Conservation (phyloP, 1,139 yeast species). For the Cylindricascospora bacillispora region DNA sequence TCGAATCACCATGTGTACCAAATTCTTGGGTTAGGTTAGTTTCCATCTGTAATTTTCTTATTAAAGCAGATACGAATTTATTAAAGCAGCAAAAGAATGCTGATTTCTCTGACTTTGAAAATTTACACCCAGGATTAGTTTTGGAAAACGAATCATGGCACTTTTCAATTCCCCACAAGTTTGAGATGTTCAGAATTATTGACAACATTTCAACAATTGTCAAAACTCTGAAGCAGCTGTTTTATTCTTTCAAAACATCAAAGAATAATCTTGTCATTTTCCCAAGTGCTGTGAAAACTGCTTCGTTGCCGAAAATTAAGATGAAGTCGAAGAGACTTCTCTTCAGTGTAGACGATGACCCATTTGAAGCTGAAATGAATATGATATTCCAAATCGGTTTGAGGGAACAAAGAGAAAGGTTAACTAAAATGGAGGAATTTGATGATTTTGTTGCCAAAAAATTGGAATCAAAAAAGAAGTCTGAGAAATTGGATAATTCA, state of each 20-base stretch:
- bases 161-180: slow-evolving; percentile 33
- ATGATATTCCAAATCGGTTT: slow-evolving; percentile 68
- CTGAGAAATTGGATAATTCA: slow-evolving; percentile 4
- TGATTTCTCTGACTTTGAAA: slow-evolving; percentile 27
- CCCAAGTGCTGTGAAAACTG: slow-evolving; percentile 28
- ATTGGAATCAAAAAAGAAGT: slow-evolving; percentile 6
- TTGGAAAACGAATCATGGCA: slow-evolving; percentile 27
- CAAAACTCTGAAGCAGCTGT: slow-evolving; percentile 44
- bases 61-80: slow-evolving; percentile 14
- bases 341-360: slow-evolving; percentile 66
- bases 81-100: slow-evolving; percentile 22
- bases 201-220: slow-evolving; percentile 45
- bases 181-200: slow-evolving; percentile 47
- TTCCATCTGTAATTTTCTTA: slow-evolving; percentile 29
- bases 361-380: slow-evolving; percentile 68
- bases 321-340: slow-evolving; percentile 35
- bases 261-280: slow-evolving; percentile 27
- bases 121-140: slow-evolving; percentile 33
- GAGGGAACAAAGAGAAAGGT: slow-evolving; percentile 54
- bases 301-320: slow-evolving; percentile 37
- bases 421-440: slow-evolving; percentile 45
- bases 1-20: slow-evolving; percentile 39
- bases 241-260: slow-evolving; percentile 33
- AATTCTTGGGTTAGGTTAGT: slow-evolving; percentile 41
- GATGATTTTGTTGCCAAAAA: slow-evolving; percentile 27